Evolutionary conservation across 306 rosid species (phyloP), one percentile per base, ranked within the genome.

Genomic region (Fragaria iinumae): DNA sequence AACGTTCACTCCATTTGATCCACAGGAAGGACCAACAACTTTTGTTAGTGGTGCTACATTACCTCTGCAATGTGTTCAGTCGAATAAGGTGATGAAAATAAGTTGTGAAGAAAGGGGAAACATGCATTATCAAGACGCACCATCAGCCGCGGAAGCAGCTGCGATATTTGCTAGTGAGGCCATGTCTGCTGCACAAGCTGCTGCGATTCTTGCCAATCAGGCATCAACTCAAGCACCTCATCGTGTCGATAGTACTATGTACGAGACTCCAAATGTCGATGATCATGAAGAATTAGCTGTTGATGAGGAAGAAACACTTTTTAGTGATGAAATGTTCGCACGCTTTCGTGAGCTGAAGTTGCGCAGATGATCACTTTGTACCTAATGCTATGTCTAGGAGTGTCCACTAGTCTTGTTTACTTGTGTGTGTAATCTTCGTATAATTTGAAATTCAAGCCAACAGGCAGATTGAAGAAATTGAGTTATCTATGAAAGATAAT

Each of bases 141-240:
- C 81, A 39, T 81, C 96, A 65, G 97, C 97, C 38, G 97, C 96
- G 34, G 93, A 89, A 85, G 93, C 93, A 67, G 99, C 99, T 53
- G 96, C 97, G 11, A 90, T 87, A 84, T 82, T 89, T 52, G 97
- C 98, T 0, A 84, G 80, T 81, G 86, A 87, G 76, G 97, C 97
- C 53, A 83, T 95, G 32, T 93, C 96, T 36, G 97, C 99, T 21
- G 97, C 97, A 23, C 90, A 90, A 79, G 93, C 89, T 80, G 97
- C 99, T 65, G 97, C 93, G 53, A 85, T 84, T 82, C 76, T 90
- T 79, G 97, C 96, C 32, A 87, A 83, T 56, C 82, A 68, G 71
- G 71, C 84, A 44, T 73, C 81, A 75, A 69, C 78, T 32, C 41
- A 29, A 13, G 3, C 67, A 29, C 67, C 67, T 29, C 67, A 29